Conservation (phyloP, 768 basidiomycete genomes). For the Mrakia gelida region DNA sequence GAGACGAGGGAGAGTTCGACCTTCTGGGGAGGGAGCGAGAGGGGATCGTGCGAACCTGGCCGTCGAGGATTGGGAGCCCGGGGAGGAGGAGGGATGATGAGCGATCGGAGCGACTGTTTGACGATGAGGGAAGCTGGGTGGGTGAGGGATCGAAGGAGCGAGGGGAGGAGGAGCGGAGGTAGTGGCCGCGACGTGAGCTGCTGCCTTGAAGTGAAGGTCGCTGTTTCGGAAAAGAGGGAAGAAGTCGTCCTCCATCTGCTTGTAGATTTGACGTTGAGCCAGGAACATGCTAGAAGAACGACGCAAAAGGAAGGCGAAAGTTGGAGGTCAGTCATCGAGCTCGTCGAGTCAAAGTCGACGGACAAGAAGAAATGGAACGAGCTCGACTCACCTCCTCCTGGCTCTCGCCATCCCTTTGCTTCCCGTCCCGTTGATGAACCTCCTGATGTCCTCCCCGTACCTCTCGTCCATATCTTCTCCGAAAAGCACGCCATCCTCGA, state of each 20-base stretch:
- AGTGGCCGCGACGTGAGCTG: slow-evolving; percentile 50
- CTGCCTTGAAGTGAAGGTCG: slow-evolving; percentile 86
- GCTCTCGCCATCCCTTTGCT: slow-evolving; percentile 14
- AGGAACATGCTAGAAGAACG: slow-evolving; percentile 62
- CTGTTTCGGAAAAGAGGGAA: slow-evolving; percentile 83
- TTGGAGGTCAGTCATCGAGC: neutral
- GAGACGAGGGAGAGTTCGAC: neutral
- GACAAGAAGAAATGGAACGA: no score
- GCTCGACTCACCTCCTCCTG: slow-evolving; percentile 6
- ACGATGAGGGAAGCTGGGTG: slow-evolving; percentile 18
- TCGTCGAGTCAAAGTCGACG: neutral
- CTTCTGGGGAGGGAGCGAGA: neutral
- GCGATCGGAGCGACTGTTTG: slow-evolving; percentile 20
- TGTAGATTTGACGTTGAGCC: slow-evolving; percentile 78
- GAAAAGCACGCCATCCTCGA: slow-evolving; percentile 42
- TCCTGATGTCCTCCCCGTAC: slow-evolving; percentile 21
- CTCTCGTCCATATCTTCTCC: slow-evolving; percentile 5
- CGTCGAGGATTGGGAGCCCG: slow-evolving; percentile 10
- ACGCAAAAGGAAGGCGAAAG: neutral
- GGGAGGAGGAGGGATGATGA: neutral
- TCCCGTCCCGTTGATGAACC: slow-evolving; percentile 16
- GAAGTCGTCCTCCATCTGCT: slow-evolving; percentile 78
- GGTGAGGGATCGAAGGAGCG: slow-evolving; percentile 1
- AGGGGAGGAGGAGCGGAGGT: slow-evolving; percentile 5
- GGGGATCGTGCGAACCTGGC: neutral